These are phyloP conservation scores for Neurospora sp. DNA, from an alignment of 495 filamentous ascomycete species.

Conservation along the genomic window DNA sequence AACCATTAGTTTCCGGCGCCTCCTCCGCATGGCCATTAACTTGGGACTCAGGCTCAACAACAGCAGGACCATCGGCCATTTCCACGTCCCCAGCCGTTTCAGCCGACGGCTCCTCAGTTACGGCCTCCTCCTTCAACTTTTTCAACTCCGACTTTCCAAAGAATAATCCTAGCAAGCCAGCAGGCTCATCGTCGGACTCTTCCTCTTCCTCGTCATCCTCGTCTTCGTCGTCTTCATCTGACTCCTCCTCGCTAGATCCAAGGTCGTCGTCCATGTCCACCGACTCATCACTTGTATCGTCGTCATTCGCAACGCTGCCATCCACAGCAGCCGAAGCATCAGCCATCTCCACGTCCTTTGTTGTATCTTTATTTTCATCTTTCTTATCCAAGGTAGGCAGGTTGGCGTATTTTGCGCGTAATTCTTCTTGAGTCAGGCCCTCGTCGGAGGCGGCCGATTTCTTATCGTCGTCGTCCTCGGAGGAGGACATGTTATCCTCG, in stretches of 20 bases:
- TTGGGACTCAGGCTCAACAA: constrained; percentile 17
- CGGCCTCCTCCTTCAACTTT: constrained; percentile 27
- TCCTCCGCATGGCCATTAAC: background rate
- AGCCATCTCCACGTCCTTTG: constrained; percentile 9
- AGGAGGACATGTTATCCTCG: constrained; percentile 66
- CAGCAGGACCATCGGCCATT: constrained; percentile 24
- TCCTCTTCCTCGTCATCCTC: constrained; percentile 42
- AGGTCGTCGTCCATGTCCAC: constrained; percentile 85
- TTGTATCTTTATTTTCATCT: constrained; percentile 4
- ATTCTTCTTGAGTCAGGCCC: constrained; percentile 65
- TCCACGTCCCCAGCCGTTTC: constrained; percentile 16
- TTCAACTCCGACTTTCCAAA: constrained; percentile 39
- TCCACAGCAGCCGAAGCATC: constrained; percentile 11
- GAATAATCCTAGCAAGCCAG: constrained; percentile 60
- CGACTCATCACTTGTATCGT: constrained; percentile 68
- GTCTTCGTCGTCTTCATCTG: constrained; percentile 25
- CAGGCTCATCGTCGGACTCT: constrained; percentile 42
- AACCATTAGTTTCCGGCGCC: background rate
- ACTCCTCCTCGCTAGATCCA: constrained; percentile 55
- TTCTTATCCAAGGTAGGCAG: constrained; percentile 35
- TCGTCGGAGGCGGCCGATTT: constrained; percentile 57
- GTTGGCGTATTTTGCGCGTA: constrained; percentile 68
- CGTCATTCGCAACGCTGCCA: constrained; percentile 29
- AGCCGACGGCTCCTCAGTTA: background rate
- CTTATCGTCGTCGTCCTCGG: constrained; percentile 48